Base-by-base conservation (phyloP, 2,329 filamentous ascomycete species). In the Hypomyces perniciosus region DNA sequence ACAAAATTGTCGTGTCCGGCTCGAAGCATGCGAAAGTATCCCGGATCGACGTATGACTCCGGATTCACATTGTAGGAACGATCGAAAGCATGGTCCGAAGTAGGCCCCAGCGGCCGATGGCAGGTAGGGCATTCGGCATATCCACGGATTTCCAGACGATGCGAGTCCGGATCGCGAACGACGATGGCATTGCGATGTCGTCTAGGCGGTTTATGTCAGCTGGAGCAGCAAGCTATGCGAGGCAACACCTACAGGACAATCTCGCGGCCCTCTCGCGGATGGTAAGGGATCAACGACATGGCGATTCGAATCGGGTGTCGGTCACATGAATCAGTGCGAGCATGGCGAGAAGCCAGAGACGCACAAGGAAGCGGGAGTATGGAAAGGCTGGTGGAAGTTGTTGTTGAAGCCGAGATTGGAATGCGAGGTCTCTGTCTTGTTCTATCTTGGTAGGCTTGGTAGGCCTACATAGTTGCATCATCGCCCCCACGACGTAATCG, bases 1-100 rank as follows among this genome's bases (percentile, higher is more conserved):
- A 61, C 73, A 64, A 68, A 76, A 67, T 68, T 74, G 68, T 64
- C 49, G 57, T 73, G 64, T 66, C 73, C 68, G 61, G 76, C 68
- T 68, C 83, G 86, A 38, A 99, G 83, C 86, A 97, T 91, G 62
- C 89, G 89, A 69, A 99, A 99, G 74, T 99, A 99, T 46, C 90
- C 83, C 2, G 91, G 91, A 62, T 91, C 86, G 59, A 96, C 87
- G 65, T 91, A 97, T 51, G 85, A 80, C 44, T 86, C 78, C 33
- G 72, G 70, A 46, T 67, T 63, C 31, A 69, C 61, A 39, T 62
- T 67, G 50, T 62, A 68, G 4, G 64, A 56, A n/a, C 59, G 61
- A 48, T 79, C 79, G 63, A 72, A 81, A 54, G 73, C 66, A 31
- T 72, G 70, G 26, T 81, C 76, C 47, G 77, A 68, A 38, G 66